Evolutionary conservation across 2,329 filamentous ascomycete species (phyloP).

Genomic region (Metarhizium anisopliae): DNA sequence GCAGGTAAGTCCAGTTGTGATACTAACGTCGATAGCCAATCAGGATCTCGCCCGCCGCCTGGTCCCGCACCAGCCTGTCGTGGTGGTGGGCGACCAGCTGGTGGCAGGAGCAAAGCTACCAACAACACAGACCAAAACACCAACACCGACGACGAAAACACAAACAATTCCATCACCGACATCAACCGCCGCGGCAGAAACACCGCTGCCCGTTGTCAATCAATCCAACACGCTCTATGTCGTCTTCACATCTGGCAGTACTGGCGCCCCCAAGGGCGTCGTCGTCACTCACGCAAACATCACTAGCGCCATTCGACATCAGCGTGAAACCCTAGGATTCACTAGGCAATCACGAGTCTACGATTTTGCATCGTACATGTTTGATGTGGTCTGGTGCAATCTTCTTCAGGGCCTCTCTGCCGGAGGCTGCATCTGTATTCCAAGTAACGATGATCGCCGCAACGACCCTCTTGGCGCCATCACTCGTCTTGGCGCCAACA

Average conservation of each 20-base stretch:
- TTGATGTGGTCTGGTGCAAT: conserved; percentile 7
- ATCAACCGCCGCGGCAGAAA: not conserved
- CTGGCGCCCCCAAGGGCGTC: conserved; percentile 13
- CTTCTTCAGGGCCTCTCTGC: conserved; percentile 4
- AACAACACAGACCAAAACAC: not conserved
- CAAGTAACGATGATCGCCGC: conserved; percentile 38
- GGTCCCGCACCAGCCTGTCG: conserved; percentile 3
- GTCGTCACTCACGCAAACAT: conserved; percentile 9
- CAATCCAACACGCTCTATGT: conserved; percentile 4
- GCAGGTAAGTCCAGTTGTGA: conserved; percentile 3
- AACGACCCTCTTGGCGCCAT: conserved; percentile 34
- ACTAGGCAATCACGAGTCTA: conserved; percentile 3
- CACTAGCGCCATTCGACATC: conserved; percentile 4
- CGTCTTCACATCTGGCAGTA: conserved; percentile 13
- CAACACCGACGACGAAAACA: no score
- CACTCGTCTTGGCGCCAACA: conserved; percentile 29
- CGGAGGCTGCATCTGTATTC: conserved; percentile 10
- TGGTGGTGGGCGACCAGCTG: conserved; percentile 8
- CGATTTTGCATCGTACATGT: conserved; percentile 8
- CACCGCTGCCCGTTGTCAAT: conserved; percentile 31
- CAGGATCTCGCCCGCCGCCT: conserved; percentile 13
- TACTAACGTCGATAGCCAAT: conserved; percentile 5
- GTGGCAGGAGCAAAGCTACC: conserved; percentile 1
- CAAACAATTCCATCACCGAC: no score
- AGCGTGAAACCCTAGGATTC: conserved; percentile 1